These are phyloP conservation scores for Sporothrix pseudoabietina DNA, from an alignment of 2,329 filamentous ascomycete species.

Conservation along the genomic window DNA sequence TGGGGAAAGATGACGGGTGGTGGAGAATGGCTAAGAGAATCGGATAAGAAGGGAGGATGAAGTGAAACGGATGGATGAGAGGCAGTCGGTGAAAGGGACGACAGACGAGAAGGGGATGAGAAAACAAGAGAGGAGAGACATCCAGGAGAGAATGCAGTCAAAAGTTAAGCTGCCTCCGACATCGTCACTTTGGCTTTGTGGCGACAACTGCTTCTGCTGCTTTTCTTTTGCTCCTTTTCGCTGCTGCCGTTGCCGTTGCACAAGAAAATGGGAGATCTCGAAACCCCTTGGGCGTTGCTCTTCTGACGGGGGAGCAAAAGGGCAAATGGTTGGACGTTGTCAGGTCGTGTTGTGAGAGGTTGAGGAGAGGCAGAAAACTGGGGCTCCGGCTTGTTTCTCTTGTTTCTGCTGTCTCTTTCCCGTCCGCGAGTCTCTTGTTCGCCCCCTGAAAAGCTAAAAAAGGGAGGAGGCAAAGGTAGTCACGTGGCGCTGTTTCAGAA, in stretches of 20 bases:
- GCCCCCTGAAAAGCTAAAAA: constrained; percentile 13
- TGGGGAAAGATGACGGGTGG: neutral
- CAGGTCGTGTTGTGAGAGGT: neutral
- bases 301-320: neutral
- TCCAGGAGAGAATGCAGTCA: neutral
- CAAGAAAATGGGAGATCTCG: neutral
- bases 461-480: constrained; percentile 9
- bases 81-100: neutral
- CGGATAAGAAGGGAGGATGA: constrained; percentile 6
- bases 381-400: neutral
- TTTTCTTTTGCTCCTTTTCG: neutral
- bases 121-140: neutral
- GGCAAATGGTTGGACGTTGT: neutral
- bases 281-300: constrained; percentile 12
- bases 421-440: neutral
- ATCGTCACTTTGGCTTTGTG: constrained; percentile 6
- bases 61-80: neutral
- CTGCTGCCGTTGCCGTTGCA: neutral
- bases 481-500: constrained; percentile 20
- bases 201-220: neutral
- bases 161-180: neutral
- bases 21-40: neutral
- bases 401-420: neutral
- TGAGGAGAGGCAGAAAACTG: constrained; percentile 19
- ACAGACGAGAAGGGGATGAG: neutral